Conservation (phyloP, 108 stramenopile species). For the Cylindrotheca closterium region DNA sequence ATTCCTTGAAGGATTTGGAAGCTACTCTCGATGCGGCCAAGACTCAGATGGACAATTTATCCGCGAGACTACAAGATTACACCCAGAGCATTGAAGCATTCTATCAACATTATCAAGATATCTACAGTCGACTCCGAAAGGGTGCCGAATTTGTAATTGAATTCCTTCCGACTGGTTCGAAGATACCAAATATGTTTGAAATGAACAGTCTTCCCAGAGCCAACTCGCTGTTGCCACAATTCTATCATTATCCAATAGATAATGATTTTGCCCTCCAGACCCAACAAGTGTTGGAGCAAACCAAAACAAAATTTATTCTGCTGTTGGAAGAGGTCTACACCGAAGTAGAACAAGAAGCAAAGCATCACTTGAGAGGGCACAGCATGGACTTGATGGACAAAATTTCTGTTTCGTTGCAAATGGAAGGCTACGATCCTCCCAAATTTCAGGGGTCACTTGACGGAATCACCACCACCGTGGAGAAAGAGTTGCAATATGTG, state of each 20-base stretch:
- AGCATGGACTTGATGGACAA: constrained; percentile 1
- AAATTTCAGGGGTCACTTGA: constrained; percentile 19
- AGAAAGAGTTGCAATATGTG: constrained; percentile 7
- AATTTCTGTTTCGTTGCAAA: constrained; percentile 13
- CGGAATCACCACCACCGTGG: constrained; percentile 5
- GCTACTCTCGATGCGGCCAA: constrained; percentile 19
- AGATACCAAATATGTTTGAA: constrained; percentile 36
- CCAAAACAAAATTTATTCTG: constrained; percentile 2
- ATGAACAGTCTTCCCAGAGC: constrained; percentile 19
- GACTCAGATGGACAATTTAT: constrained; percentile 14
- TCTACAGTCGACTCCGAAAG: constrained; percentile 24
- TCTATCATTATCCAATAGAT: constrained; percentile 1
- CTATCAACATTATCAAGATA: constrained; percentile 17
- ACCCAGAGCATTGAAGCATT: constrained; percentile 19
- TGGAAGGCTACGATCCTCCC: constrained; percentile 49
- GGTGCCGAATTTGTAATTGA: constrained; percentile 26
- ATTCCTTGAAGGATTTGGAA: constrained; percentile 4
- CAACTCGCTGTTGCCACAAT: constrained; percentile 26
- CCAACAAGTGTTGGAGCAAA: constrained; percentile 3
- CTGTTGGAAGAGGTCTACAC: constrained; percentile 6
- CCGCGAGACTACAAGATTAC: constrained; percentile 13
- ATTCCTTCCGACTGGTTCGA: constrained; percentile 33
- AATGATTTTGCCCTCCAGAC: constrained; percentile 1
- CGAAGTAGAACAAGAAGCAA: constrained; percentile 11
- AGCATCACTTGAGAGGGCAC: constrained; percentile 5